Conservation (phyloP, 1,284 basidiomycete genomes). For the Ceratobasidium sp. region DNA sequence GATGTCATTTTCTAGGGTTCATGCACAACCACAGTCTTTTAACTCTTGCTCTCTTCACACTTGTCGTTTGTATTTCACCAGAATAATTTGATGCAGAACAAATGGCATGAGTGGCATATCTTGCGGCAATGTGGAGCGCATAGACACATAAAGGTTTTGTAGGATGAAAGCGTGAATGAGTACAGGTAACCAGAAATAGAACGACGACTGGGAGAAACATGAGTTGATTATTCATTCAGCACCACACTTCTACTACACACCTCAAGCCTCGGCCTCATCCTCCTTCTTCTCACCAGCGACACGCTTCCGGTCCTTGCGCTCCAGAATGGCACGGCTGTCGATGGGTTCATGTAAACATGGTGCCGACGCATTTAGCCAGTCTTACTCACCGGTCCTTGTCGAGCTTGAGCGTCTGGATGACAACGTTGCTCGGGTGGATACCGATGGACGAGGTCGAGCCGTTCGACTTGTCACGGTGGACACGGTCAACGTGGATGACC, state of each 20-base stretch:
- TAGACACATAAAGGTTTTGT: conserved; percentile 61
- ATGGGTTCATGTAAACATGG: neutral
- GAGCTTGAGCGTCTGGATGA: conserved; percentile 90
- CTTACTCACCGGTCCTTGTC: conserved; percentile 76
- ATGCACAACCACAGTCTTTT: conserved; percentile 1
- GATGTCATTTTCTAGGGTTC: conserved; percentile 84
- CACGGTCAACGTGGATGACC: conserved; percentile 98
- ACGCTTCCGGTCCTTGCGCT: conserved; percentile 78
- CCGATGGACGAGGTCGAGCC: conserved; percentile 94
- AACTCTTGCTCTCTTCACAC: neutral
- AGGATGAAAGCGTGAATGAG: conserved; percentile 49
- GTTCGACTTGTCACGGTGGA: conserved; percentile 97
- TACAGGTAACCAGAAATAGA: conserved; percentile 41
- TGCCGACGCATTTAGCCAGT: conserved; percentile 1
- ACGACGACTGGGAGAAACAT: conserved; percentile 19
- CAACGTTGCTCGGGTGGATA: conserved; percentile 96
- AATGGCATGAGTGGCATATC: conserved; percentile 25
- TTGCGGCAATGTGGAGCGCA: conserved; percentile 31
- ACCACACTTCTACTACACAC: conserved; percentile 52
- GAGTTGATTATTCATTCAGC: neutral
- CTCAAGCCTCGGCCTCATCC: conserved; percentile 67
- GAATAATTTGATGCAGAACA: conserved; percentile 30
- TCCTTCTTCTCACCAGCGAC: conserved; percentile 57
- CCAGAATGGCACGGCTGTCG: conserved; percentile 75
- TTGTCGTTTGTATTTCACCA: conserved; percentile 22